A percentile compares a stretch with the other conserved stretches of the same genome.
Conservation (phyloP, 169 alveolate species). For the Babesia divergens region DNA sequence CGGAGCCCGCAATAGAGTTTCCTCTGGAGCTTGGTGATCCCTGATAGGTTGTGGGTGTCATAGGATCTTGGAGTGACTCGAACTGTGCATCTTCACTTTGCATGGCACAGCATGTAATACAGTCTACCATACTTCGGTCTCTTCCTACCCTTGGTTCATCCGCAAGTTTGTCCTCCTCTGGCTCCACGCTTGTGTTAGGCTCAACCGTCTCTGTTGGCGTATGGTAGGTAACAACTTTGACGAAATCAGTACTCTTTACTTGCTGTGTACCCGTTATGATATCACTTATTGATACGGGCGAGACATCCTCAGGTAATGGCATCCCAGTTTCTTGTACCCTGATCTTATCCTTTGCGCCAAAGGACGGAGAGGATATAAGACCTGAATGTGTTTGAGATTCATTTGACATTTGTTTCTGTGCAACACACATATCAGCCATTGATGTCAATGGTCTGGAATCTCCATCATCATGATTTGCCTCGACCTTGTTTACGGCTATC, state of each 20-base stretch:
- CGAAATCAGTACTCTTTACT: slow-evolving; percentile 27
- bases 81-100: too few relatives aligned
- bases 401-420: background rate
- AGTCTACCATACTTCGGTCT: too few relatives aligned
- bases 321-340: background rate
- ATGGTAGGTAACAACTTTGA: slow-evolving; percentile 32
- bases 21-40: too few relatives aligned
- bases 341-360: background rate
- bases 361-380: background rate
- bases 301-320: background rate
- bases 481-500: background rate
- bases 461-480: background rate
- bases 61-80: too few relatives aligned
- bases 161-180: too few relatives aligned
- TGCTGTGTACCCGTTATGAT: background rate
- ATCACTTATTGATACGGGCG: slow-evolving; percentile 11
- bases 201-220: too few relatives aligned
- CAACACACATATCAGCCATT: background rate
- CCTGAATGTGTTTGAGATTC: background rate
- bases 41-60: too few relatives aligned
- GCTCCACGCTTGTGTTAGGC: too few relatives aligned
- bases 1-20: too few relatives aligned
- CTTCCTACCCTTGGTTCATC: too few relatives aligned
- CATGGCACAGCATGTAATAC: too few relatives aligned
- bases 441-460: background rate